Percentiles rank a stretch among this genome's conserved stretches.
phyloP scores from a whole-genome alignment of 371 early-diverging fungal species.

The Mortierella sp. region DNA sequence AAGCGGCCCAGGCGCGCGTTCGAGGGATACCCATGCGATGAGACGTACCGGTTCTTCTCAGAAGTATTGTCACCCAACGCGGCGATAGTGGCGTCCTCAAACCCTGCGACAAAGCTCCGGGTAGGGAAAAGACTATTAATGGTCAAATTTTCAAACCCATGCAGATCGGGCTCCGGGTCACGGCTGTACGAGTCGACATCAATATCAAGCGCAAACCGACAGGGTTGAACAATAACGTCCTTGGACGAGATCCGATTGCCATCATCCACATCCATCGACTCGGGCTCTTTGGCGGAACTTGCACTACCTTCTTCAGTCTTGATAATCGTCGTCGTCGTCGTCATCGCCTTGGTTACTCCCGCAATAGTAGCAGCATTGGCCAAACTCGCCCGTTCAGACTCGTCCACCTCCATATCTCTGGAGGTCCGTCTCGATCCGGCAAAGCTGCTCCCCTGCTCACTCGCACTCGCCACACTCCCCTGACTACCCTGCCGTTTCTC shows the following conservation, averaged over 20 bases:
- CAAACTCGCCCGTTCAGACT: not conserved
- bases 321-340: not conserved
- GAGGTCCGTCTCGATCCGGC: not conserved
- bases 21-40: slow-evolving; percentile 30
- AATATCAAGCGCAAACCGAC: slow-evolving; percentile 33
- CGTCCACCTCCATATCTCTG: slow-evolving; percentile 33
- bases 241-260: not conserved
- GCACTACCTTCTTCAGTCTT: not conserved
- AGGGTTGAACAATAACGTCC: slow-evolving; percentile 11
- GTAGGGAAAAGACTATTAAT: slow-evolving; percentile 29
- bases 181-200: slow-evolving; percentile 38
- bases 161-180: slow-evolving; percentile 39
- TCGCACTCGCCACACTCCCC: not conserved
- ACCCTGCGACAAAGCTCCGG: slow-evolving; percentile 44
- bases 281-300: not conserved
- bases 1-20: slow-evolving; percentile 47
- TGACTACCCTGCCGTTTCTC: not conserved
- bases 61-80: not conserved
- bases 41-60: slow-evolving; percentile 10
- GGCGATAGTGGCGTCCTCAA: slow-evolving; percentile 26
- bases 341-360: not conserved
- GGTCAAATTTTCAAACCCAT: slow-evolving; percentile 24
- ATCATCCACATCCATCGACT: slow-evolving; percentile 14
- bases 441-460: not conserved
- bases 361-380: not conserved